phyloP scores from a whole-genome alignment of 192 early-diverging fungal species.

The Linnemannia hyalina region DNA sequence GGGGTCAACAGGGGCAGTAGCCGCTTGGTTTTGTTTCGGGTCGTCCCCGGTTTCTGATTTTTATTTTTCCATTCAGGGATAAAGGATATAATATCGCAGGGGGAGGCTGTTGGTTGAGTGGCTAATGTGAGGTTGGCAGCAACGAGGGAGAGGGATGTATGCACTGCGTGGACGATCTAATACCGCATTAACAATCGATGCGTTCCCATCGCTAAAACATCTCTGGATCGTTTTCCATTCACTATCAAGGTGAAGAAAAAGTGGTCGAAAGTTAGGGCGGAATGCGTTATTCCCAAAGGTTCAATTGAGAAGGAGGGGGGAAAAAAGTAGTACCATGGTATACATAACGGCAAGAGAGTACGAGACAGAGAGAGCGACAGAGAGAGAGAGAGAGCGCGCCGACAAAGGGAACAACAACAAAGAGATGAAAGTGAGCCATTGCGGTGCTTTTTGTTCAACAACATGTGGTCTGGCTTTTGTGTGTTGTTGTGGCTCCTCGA shows the following conservation, averaged over 20 bases:
- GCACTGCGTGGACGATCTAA: background rate
- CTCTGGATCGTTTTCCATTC: background rate
- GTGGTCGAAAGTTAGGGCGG: background rate
- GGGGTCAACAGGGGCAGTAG: background rate
- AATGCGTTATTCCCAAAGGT: background rate
- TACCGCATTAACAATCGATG: background rate
- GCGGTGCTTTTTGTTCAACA: background rate
- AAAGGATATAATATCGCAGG: background rate
- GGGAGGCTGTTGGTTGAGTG: background rate
- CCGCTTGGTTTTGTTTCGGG: background rate
- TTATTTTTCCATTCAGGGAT: background rate
- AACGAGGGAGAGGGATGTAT: background rate
- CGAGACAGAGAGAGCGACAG: background rate
- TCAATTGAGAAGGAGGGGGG: background rate
- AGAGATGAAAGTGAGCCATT: background rate
- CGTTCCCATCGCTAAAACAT: background rate
- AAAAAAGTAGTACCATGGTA: background rate
- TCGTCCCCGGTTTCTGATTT: background rate
- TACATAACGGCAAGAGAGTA: background rate
- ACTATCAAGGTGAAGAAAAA: background rate
- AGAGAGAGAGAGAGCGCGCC: background rate
- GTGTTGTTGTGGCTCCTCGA: background rate
- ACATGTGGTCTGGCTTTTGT: background rate
- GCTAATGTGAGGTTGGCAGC: too few species aligned
- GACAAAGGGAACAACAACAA: background rate